Evolutionary conservation across 2,329 filamentous ascomycete species (phyloP).

Genomic region (Arthrobotrys sinensis): DNA sequence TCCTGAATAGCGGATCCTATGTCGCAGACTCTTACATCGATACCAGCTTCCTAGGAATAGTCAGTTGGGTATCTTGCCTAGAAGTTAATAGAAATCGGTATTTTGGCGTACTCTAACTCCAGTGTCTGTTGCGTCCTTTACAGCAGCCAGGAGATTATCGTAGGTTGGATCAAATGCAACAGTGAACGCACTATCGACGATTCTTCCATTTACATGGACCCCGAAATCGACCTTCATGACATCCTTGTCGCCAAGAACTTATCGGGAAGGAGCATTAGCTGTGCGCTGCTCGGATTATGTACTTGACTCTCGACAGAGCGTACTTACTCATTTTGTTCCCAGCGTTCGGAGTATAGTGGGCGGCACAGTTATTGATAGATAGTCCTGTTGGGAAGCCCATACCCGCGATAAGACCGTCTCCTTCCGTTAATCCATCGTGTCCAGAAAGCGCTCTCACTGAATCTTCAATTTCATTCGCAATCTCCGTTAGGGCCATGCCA

Average conservation of each 20-base stretch:
- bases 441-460: constrained; percentile 83
- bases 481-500: constrained; percentile 83
- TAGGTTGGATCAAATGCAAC: constrained; percentile 79
- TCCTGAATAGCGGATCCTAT: constrained; percentile 89
- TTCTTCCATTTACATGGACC: constrained; percentile 79
- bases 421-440: constrained; percentile 82
- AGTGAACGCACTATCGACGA: constrained; percentile 81
- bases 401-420: constrained; percentile 82
- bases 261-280: background rate
- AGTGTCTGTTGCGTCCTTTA: constrained; percentile 79
- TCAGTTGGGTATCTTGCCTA: background rate
- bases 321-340: constrained; percentile 78
- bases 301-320: background rate
- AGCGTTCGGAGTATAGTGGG: constrained; percentile 88
- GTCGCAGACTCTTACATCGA: constrained; percentile 89
- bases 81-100: background rate
- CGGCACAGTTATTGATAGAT: constrained; percentile 86
- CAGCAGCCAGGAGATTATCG: constrained; percentile 77
- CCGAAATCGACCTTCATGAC: constrained; percentile 83
- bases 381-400: constrained; percentile 90
- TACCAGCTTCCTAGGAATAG: constrained; percentile 79
- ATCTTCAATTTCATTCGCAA: constrained; percentile 89
- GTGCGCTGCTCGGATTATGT: too few species aligned
- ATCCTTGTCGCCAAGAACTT: constrained; percentile 75
- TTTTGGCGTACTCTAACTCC: constrained; percentile 76